These are phyloP conservation scores for Dictyostelium intermedium DNA, from an alignment of 78 protist species.

Conservation along the genomic window DNA sequence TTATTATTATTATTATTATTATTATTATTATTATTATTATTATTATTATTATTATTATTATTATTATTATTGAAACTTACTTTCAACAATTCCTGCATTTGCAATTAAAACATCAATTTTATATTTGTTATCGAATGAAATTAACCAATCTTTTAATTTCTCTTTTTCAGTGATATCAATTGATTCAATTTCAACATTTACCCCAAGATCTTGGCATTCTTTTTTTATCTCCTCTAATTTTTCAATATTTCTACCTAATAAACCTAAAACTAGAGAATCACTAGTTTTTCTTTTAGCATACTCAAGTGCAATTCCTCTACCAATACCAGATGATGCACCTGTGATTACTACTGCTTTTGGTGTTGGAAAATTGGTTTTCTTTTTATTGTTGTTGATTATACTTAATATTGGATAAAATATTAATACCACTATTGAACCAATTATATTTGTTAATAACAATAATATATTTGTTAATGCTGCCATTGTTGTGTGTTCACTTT, in stretches of 20 bases:
- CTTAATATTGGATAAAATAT: background rate
- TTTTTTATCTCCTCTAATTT: constrained; percentile 9
- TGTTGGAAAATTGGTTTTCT: background rate
- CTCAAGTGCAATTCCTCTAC: background rate
- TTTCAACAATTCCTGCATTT: constrained; percentile 21
- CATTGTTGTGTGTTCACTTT: background rate
- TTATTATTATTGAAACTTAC: background rate
- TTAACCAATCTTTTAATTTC: background rate
- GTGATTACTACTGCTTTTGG: constrained; percentile 15
- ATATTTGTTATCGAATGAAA: background rate
- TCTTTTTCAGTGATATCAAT: constrained; percentile 8
- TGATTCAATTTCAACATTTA: constrained; percentile 1
- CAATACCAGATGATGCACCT: constrained; percentile 54
- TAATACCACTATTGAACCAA: background rate
- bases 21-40: background rate
- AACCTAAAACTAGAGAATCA: background rate
- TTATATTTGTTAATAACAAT: background rate
- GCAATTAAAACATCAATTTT: constrained; percentile 27
- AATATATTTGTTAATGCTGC: background rate
- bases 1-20: too few relatives aligned
- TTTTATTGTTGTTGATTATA: too few relatives aligned
- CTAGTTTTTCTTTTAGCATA: background rate
- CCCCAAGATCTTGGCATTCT: background rate
- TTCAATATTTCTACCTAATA: constrained; percentile 19
- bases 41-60: background rate